Evolutionary conservation across 176 grass and related monocot species (phyloP), one percentile per base, ranked within the genome.

Genomic region (Hsuehochloa calcarea): DNA sequence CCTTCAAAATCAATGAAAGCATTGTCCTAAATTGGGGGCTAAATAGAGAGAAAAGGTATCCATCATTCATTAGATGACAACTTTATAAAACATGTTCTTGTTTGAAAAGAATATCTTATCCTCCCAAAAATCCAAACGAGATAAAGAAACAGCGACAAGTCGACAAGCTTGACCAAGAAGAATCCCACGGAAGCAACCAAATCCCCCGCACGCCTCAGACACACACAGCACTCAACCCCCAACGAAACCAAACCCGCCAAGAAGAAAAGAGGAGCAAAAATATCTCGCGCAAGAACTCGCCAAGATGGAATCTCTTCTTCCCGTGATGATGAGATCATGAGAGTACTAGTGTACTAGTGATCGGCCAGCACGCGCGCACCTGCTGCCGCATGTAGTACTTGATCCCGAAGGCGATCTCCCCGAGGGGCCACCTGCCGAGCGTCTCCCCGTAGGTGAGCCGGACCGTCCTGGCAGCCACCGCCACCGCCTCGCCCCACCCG

Each of bases 331-430:
- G 49, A 1, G 78, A 27, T 55, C 23, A 52, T 45, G 49, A 2
- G 23, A 39, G 45, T 35, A 29, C 14, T 39, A 25, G 5, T 22
- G 17, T 8, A 3, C 3, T 2, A 10, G 37, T n/a, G 37, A 82
- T 82, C 51, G 20, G 51, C 17, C 20, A 25, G 26, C 60, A 5
- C 67, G 44, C 23, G 29, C 74, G 51, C 41, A 97, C 94, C 92
- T 94, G 90, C 80, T 92, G 95, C 51, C 89, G 85, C 88, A 92
- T 97, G 74, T 91, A 89, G 81, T 94, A 88, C 73, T 87, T 98
- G 86, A 98, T 89, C 59, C 96, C 96, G 75, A 98, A 95, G 75
- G 89, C 81, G 78, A 98, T 76, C 84, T 98, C 96, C 12, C 89
- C 91, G 60, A 98, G 91, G 22, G 96, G 67, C 93, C 96, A 98